Evolutionary conservation across 2,329 filamentous ascomycete species (phyloP).

Genomic region (Parastagonospora avenae): DNA sequence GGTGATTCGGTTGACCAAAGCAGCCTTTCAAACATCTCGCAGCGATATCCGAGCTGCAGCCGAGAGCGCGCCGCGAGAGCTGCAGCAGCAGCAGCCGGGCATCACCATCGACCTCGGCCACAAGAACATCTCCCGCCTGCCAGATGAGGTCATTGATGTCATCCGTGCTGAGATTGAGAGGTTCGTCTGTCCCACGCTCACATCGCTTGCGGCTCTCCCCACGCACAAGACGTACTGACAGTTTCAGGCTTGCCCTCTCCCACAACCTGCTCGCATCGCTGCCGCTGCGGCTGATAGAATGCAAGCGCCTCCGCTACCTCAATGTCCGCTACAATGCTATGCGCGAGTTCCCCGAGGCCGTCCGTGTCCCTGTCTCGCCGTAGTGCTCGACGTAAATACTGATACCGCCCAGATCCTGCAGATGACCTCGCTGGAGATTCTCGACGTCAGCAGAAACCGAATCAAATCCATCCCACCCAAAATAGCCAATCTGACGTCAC

Average conservation of each 20-base stretch:
- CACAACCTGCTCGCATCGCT: conserved; percentile 77
- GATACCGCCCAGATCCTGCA: conserved; percentile 72
- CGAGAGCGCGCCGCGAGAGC: conserved; percentile 63
- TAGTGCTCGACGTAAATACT: conserved; percentile 4
- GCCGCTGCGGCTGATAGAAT: conserved; percentile 73
- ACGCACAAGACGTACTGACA: conserved; percentile 22
- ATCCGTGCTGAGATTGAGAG: conserved; percentile 76
- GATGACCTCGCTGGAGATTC: conserved; percentile 84
- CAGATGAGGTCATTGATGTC: conserved; percentile 75
- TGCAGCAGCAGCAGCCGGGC: conserved; percentile 64
- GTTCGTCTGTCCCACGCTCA: conserved; percentile 48
- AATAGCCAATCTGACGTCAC: conserved; percentile 77
- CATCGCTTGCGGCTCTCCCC: not conserved
- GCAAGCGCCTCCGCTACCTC: conserved; percentile 76
- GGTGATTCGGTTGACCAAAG: conserved; percentile 68
- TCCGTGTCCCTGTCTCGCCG: conserved; percentile 48
- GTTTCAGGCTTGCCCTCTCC: conserved; percentile 73
- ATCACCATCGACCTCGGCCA: conserved; percentile 80
- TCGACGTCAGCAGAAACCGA: conserved; percentile 89
- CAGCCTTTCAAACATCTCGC: conserved; percentile 70
- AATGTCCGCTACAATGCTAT: conserved; percentile 80
- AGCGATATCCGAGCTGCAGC: conserved; percentile 62
- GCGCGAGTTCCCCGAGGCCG: conserved; percentile 67
- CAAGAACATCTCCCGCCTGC: conserved; percentile 72
- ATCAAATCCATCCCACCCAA: conserved; percentile 77